These are phyloP conservation scores for Cladophialophora carrionii DNA, from an alignment of 2,329 filamentous ascomycete species.

Conservation along the genomic window DNA sequence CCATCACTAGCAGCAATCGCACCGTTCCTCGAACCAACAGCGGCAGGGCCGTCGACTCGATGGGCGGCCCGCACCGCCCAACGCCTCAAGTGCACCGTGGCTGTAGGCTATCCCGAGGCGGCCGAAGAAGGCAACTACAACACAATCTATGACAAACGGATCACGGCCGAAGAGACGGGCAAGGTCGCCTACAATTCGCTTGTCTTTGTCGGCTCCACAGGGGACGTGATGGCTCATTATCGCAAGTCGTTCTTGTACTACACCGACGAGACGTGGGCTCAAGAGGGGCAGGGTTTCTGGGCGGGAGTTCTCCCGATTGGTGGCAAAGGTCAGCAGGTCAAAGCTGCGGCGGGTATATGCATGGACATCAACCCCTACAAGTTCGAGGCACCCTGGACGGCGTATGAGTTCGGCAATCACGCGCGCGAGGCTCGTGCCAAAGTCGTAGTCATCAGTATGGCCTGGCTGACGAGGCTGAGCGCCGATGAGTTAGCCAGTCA, in stretches of 20 bases:
- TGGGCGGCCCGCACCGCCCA: slow-evolving; percentile 63
- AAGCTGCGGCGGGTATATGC: slow-evolving; percentile 54
- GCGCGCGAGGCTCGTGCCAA: slow-evolving; percentile 54
- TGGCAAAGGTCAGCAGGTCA: slow-evolving; percentile 40
- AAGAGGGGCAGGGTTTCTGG: slow-evolving; percentile 51
- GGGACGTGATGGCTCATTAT: slow-evolving; percentile 62
- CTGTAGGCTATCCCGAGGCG: slow-evolving; percentile 65
- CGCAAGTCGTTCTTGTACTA: slow-evolving; percentile 69
- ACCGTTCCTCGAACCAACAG: slow-evolving; percentile 63
- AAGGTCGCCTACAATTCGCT: slow-evolving; percentile 59
- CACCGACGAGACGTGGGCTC: slow-evolving; percentile 67
- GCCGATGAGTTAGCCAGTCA: slow-evolving; percentile 54
- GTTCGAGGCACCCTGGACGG: slow-evolving; percentile 61
- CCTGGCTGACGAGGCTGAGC: slow-evolving; percentile 61
- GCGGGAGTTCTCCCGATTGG: slow-evolving; percentile 41
- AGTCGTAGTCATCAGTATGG: slow-evolving; percentile 64
- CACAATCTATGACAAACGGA: slow-evolving; percentile 34
- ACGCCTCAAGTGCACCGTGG: slow-evolving; percentile 62
- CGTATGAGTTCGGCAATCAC: slow-evolving; percentile 64
- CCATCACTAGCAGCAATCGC: slow-evolving; percentile 59
- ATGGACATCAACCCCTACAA: slow-evolving; percentile 66
- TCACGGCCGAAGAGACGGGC: slow-evolving; percentile 29
- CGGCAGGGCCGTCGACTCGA: slow-evolving; percentile 57
- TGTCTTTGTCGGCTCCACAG: slow-evolving; percentile 60
- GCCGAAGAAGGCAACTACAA: slow-evolving; percentile 37